These are phyloP conservation scores for Oenanthe javanica DNA, from an alignment of 140 eudicot species.

Conservation along the genomic window DNA sequence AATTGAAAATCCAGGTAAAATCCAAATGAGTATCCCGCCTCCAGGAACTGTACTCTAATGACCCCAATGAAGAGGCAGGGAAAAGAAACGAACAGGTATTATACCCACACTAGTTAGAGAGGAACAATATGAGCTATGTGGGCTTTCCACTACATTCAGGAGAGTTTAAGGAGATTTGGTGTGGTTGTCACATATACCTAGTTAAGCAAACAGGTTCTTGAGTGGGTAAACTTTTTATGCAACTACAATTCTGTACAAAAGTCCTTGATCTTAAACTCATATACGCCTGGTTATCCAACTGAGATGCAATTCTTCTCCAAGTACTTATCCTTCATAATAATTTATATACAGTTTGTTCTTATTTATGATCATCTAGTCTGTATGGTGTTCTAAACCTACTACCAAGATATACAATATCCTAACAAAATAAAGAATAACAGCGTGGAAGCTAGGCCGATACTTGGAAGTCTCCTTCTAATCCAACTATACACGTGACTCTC, in stretches of 20 bases:
- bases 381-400: neutral
- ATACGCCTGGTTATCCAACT: neutral
- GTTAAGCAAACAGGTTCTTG: too few relatives aligned
- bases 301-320: neutral
- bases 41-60: neutral
- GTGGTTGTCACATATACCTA: too few relatives aligned
- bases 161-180: neutral
- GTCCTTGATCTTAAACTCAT: too few relatives aligned
- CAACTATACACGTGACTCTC: neutral
- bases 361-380: neutral
- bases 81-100: neutral
- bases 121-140: neutral
- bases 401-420: neutral
- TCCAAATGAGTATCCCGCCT: neutral
- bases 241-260: too few relatives aligned
- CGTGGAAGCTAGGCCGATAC: neutral
- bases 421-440: neutral
- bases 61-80: neutral
- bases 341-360: neutral
- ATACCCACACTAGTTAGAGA: neutral
- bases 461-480: neutral
- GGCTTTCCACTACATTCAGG: neutral
- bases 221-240: too few relatives aligned
- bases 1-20: neutral
- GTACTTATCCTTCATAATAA: neutral